A percentile compares a stretch with the other conserved stretches of the same genome.
Evolutionary conservation across 2,329 filamentous ascomycete genomes (phyloP).

Genomic region (Clarireedia hainanense): DNA sequence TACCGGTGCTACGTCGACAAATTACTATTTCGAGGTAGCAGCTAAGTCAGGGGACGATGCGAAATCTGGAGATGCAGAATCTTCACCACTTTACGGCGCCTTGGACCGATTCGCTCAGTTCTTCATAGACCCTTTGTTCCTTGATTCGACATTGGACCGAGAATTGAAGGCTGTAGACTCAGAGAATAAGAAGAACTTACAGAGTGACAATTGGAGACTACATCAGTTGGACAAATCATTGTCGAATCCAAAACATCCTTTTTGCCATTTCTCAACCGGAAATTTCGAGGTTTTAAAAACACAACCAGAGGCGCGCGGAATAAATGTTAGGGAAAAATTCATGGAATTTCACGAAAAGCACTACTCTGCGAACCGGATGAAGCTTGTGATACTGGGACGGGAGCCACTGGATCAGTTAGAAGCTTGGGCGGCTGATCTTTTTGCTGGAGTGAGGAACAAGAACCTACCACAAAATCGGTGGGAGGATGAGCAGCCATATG

Average conservation of each 20-base stretch:
- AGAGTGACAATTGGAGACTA: conserved; percentile 64
- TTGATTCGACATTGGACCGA: conserved; percentile 61
- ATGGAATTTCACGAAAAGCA: conserved; percentile 65
- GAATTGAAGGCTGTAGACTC: conserved; percentile 68
- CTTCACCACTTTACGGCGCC: conserved; percentile 62
- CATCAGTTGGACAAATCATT: conserved; percentile 64
- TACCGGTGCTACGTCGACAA: conserved; percentile 86
- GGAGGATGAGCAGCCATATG: conserved; percentile 54
- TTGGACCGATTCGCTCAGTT: conserved; percentile 70
- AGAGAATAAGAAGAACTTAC: conserved; percentile 74
- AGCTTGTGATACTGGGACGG: conserved; percentile 60
- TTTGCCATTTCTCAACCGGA: conserved; percentile 66
- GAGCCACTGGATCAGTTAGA: conserved; percentile 62
- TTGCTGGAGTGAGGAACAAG: conserved; percentile 61
- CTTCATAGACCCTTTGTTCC: conserved; percentile 64
- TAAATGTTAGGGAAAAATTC: conserved; percentile 64
- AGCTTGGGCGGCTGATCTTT: conserved; percentile 60
- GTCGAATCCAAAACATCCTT: conserved; percentile 62
- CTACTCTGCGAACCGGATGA: conserved; percentile 71
- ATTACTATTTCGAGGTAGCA: conserved; percentile 95
- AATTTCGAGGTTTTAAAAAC: conserved; percentile 64
- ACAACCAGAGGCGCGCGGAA: conserved; percentile 55
- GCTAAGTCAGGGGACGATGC: conserved; percentile 69
- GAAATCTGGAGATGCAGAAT: conserved; percentile 43
- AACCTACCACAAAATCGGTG: conserved; percentile 56